Evolutionary conservation across 116 monocot species (phyloP).

Genomic region (Iris pallida): DNA sequence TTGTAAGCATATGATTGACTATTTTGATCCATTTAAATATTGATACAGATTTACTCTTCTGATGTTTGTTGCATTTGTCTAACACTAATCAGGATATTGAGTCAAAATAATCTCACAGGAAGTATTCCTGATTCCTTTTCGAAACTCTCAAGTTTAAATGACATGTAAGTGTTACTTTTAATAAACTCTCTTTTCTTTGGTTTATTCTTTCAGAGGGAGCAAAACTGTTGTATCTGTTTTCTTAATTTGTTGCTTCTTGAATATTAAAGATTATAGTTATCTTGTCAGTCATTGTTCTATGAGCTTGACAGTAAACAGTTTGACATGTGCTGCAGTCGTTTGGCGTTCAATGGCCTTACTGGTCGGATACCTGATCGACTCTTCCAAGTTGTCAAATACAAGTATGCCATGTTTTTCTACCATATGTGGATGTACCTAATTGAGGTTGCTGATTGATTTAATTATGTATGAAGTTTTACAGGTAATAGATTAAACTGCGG

Average conservation of each 20-base stretch:
- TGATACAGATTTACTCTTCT: neutral
- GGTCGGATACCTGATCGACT: constrained; percentile 76
- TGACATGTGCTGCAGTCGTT: constrained; percentile 44
- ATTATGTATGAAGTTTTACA: constrained; percentile 61
- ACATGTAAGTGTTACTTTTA: constrained; percentile 62
- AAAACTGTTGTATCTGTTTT: neutral
- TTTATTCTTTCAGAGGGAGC: no score
- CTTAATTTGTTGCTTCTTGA: neutral
- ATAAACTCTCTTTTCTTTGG: neutral
- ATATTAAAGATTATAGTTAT: neutral
- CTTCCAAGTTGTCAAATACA: constrained; percentile 75
- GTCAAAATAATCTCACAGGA: constrained; percentile 83
- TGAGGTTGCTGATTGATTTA: constrained; percentile 7
- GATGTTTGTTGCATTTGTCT: constrained; percentile 8
- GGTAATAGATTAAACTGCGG: constrained; percentile 86
- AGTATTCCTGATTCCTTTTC: constrained; percentile 72
- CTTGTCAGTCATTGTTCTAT: neutral
- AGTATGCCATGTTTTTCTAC: constrained; percentile 41
- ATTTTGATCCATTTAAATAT: neutral
- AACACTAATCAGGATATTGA: constrained; percentile 62
- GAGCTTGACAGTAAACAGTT: constrained; percentile 2
- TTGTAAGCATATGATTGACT: constrained; percentile 48
- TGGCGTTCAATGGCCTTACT: constrained; percentile 66
- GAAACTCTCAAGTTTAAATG: constrained; percentile 55
- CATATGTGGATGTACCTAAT: neutral